phyloP scores from a whole-genome alignment of 768 basidiomycete species.

The Paxillus rubicundulus region DNA sequence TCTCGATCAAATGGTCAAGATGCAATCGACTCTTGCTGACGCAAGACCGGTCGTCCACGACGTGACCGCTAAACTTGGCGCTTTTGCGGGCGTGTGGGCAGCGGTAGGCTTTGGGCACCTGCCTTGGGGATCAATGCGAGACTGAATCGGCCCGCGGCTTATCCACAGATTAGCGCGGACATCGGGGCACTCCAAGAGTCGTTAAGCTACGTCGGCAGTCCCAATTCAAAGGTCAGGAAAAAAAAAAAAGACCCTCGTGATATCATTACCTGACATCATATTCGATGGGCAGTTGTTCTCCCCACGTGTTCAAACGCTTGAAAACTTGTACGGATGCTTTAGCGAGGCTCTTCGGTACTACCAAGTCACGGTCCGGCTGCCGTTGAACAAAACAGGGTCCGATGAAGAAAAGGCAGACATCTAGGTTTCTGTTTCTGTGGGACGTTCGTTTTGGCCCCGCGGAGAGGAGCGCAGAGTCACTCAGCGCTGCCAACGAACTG shows the following conservation, averaged over 20 bases:
- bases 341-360: conserved; percentile 22
- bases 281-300: conserved; percentile 9
- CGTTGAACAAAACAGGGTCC: not conserved
- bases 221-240: conserved; percentile 11
- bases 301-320: conserved; percentile 13
- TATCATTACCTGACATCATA: too few species aligned
- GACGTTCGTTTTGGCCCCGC: too few species aligned
- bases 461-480: too few species aligned
- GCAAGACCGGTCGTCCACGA: conserved; percentile 18
- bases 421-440: too few species aligned
- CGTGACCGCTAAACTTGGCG: conserved; percentile 14
- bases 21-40: conserved; percentile 10
- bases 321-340: conserved; percentile 19
- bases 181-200: conserved; percentile 9
- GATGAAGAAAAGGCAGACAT: too few species aligned
- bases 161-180: conserved; percentile 19
- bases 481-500: too few species aligned
- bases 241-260: not conserved
- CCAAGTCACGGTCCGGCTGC: conserved; percentile 17
- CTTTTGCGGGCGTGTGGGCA: conserved; percentile 17
- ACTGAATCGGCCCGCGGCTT: not conserved
- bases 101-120: not conserved
- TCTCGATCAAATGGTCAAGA: conserved; percentile 14
- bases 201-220: conserved; percentile 8
- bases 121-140: not conserved